Base-by-base conservation (phyloP, 2,329 filamentous ascomycete genomes). In the Penicillium sp. region DNA sequence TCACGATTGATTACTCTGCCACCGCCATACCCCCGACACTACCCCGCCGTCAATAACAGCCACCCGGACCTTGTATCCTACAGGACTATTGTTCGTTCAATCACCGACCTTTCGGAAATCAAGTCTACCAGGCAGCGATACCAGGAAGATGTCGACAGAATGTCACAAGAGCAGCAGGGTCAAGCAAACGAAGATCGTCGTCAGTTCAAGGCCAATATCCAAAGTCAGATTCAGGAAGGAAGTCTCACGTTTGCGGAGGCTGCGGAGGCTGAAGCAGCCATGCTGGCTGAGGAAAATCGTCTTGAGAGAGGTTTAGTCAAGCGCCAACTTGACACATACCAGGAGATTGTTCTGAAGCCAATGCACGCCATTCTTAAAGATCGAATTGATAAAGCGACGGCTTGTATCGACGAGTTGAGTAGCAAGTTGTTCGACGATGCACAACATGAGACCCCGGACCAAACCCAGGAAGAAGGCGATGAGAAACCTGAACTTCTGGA, bases 41-140 rank as follows among this genome's bases (percentile, higher is more conserved):
- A 97, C 63, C 94, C 94, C 7, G 94, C 94, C 0, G 90, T 97
- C 13, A 97, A 96, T 70, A 99, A 97, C 66, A 95, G 85, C 61
- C 94, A 99, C 66, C 94, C 94, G 0, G 88, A 95, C 58, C 81
- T 99, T n/a, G 82, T 87, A 0, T 81, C 85, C 1, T 92, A 90
- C 40, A 86, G 94, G 43, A 85, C 80, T 3, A 82, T 85, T 0
- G 88, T 97, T 17, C 84, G 91, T 12, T 80, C 81, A 1, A 75
- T 96, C 33, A 88, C 86, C 46, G 86, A 94, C 61, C 75, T 96
- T 43, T 79, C 81, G 13, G 89, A 94, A 64, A 76, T 93, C 4
- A 82, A 87, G 51, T 80, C 78, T 0, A 87, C 86, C 1, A 90
- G 91, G 49, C 65, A 74, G 34, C 73, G 67, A 4, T 79, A 81